phyloP scores from a whole-genome alignment of 1,284 basidiomycete genomes.

The Pseudozyma sp. region DNA sequence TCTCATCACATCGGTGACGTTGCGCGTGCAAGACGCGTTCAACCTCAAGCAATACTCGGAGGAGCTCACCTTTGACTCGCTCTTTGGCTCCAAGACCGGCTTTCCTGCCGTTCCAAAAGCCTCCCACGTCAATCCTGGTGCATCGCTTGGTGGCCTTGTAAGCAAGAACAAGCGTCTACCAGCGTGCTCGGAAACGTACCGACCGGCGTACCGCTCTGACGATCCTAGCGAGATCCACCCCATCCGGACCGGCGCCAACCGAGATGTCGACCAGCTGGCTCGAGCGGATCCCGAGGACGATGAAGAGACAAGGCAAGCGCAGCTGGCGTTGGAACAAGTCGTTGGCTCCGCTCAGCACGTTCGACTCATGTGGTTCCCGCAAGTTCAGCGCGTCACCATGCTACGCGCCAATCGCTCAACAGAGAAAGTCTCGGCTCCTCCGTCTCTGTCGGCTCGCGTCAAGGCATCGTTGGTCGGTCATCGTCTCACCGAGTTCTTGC shows the following conservation, averaged over 20 bases:
- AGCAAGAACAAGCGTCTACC: conserved; percentile 56
- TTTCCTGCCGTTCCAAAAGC: conserved; percentile 24
- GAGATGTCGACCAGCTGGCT: conserved; percentile 27
- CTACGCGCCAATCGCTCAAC: conserved; percentile 80
- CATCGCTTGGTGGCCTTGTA: conserved; percentile 50
- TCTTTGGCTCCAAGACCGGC: conserved; percentile 71
- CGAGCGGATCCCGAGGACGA: conserved; percentile 47
- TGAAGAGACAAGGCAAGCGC: conserved; percentile 70
- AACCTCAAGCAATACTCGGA: conserved; percentile 82
- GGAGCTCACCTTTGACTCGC: conserved; percentile 75
- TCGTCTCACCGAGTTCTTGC: conserved; percentile 45
- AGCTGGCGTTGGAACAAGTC: conserved; percentile 70
- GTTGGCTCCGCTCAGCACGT: conserved; percentile 79
- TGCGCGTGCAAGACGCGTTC: conserved; percentile 86
- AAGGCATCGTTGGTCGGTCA: conserved; percentile 43
- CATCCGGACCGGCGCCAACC: conserved; percentile 19
- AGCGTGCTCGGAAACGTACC: conserved; percentile 26
- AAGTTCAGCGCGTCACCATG: conserved; percentile 79
- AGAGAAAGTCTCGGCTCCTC: conserved; percentile 69
- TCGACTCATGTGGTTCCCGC: conserved; percentile 95
- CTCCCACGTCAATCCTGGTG: conserved; percentile 24
- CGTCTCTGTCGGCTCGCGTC: conserved; percentile 19
- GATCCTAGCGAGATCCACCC: conserved; percentile 45
- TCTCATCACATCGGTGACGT: conserved; percentile 81
- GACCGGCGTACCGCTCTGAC: conserved; percentile 26